Evolutionary conservation across 1,284 basidiomycete genomes (phyloP).

Genomic region (Porphyrellus sp.): DNA sequence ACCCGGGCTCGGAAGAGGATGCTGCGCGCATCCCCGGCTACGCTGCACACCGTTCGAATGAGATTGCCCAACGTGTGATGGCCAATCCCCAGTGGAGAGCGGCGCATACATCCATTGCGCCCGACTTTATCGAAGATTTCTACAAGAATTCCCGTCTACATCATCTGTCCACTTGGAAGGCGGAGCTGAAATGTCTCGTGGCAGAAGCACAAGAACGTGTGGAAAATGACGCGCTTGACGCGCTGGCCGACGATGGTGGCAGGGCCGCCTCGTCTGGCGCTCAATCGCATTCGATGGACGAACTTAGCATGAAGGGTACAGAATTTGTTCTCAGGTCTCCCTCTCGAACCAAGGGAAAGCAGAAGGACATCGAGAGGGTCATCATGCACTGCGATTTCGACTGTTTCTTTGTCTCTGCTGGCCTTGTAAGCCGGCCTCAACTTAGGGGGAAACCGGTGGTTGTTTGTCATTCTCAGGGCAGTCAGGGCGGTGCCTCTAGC

Average conservation of each 20-base stretch:
- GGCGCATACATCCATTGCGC: constrained; percentile 81
- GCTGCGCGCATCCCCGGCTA: constrained; percentile 55
- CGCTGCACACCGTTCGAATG: constrained; percentile 63
- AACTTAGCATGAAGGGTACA: constrained; percentile 58
- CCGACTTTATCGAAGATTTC: constrained; percentile 85
- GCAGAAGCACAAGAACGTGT: constrained; percentile 73
- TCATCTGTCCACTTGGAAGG: constrained; percentile 90
- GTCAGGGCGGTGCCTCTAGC: constrained; percentile 63
- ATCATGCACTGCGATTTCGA: constrained; percentile 98
- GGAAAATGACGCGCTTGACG: constrained; percentile 40
- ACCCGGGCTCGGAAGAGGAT: constrained; percentile 41
- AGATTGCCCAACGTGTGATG: constrained; percentile 71
- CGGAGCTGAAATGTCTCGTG: constrained; percentile 81
- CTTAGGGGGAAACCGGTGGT: constrained; percentile 85
- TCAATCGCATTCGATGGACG: constrained; percentile 23
- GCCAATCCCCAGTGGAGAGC: constrained; percentile 80
- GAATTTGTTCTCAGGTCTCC: constrained; percentile 49
- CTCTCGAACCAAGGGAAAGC: constrained; percentile 56
- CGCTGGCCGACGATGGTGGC: not conserved
- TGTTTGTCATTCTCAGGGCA: constrained; percentile 89
- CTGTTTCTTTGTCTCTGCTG: constrained; percentile 95
- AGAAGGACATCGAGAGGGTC: constrained; percentile 52
- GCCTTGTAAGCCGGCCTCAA: constrained; percentile 73
- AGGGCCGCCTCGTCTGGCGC: constrained; percentile 27
- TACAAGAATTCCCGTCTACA: constrained; percentile 93